Conservation (phyloP, 176 grass and related monocot genomes). For the Oropetium thomaeum region DNA sequence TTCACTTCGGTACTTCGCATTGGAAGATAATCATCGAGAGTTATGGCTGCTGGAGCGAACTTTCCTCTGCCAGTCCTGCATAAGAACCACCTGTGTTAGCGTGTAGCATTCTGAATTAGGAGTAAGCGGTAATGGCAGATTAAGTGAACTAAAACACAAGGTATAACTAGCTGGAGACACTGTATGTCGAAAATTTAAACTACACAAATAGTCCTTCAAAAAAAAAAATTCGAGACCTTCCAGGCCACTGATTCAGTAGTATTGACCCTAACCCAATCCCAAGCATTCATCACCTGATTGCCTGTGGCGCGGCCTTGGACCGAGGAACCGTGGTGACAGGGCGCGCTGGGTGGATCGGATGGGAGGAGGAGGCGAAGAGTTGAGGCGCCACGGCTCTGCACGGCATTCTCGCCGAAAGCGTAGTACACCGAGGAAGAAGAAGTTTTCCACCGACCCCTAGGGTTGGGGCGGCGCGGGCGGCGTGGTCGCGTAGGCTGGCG, state of each 20-base stretch:
- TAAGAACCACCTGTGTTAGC: conserved; percentile 15
- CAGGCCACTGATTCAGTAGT: not conserved
- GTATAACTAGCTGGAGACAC: not conserved
- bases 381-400: not conserved
- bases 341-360: not conserved
- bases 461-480: not conserved
- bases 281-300: not conserved
- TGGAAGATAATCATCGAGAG: conserved; percentile 71
- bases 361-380: not conserved
- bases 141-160: not conserved
- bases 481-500: not conserved
- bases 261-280: not conserved
- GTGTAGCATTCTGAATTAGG: not conserved
- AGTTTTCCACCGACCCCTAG: not conserved
- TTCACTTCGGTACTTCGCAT: conserved; percentile 94
- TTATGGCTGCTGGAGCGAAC: conserved; percentile 39
- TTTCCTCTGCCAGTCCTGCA: conserved; percentile 63
- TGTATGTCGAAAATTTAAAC: not conserved
- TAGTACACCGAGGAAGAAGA: not conserved
- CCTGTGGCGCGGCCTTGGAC: not conserved
- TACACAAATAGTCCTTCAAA: too few relatives aligned
- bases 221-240: too few relatives aligned
- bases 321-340: not conserved
- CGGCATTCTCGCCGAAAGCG: not conserved
- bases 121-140: not conserved